Evolutionary conservation across 768 basidiomycete genomes (phyloP), one percentile per base, ranked within the genome.

Genomic region (Russula ochroleuca): DNA sequence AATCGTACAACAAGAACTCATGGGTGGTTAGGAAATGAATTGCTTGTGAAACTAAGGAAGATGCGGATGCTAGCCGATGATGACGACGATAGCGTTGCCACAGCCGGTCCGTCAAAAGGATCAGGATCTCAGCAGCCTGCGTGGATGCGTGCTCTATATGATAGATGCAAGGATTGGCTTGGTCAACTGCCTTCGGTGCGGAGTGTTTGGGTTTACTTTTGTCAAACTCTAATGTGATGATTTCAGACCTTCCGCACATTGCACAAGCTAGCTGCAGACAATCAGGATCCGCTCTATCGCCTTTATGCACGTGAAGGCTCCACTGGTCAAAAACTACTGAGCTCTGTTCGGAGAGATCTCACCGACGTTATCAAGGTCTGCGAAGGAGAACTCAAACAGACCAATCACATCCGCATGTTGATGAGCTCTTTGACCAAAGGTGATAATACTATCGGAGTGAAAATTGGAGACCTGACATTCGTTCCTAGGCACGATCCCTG

Each of bases 351-450:
- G 55, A 84, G 79, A 72, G 97, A 98, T 73, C 83, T 99, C 19
- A 75, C 78, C 14, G 87, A 93, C 68, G 85, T 98, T 35, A 81
- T 88, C 62, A 84, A 86, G 71, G 91, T 97, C 48, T 94, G 92
- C 74, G 81, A 85, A 69, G 95, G 94, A 56, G 83, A 83, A 67
- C 77, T 93, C 57, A 97, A 97, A 79, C 95, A 97, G 75, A 98
- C 96, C 1, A 99, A 99, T 72, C 92, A 97, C 71, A 78, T 96
- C 33, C 87, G 97, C n/a, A 85, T 84, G 5, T 78, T 99, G 31
- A 90, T 98, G 86, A 91, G 91, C 68, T 81, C 86, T 40, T 77
- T 96, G 62, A 94, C 88, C 14, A 97, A 96, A 81, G 94, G 95
- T 88, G 67, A 53, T 76, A 71, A 14, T 51, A 19, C 21, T 49